Evolutionary conservation across 2,329 filamentous ascomycete genomes (phyloP).

Genomic region (Cadophora gregata): DNA sequence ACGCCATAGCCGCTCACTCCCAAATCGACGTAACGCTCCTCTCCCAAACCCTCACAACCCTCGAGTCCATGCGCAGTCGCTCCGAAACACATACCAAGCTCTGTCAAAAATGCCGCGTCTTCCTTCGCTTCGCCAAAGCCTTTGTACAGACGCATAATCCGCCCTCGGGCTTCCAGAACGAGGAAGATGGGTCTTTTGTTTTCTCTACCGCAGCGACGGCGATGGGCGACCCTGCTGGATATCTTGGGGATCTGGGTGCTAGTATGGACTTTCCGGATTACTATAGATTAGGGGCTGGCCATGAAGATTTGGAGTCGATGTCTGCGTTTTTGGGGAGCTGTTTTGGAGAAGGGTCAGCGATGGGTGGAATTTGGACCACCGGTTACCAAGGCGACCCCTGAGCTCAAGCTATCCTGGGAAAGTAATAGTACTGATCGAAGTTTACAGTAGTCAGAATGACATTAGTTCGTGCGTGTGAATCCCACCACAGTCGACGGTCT

Average conservation of each 20-base stretch:
- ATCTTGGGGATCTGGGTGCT: neutral
- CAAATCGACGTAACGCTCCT: slow-evolving; percentile 24
- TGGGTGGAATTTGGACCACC: slow-evolving; percentile 27
- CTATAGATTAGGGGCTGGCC: neutral
- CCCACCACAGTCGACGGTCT: no score
- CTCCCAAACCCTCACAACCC: slow-evolving; percentile 26
- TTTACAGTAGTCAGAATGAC: no score
- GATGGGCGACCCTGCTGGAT: neutral
- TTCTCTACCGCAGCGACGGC: neutral
- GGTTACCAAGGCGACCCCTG: slow-evolving; percentile 10
- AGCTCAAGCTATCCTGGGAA: no score
- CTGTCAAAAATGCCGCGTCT: slow-evolving; percentile 29
- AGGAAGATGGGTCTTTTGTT: slow-evolving; percentile 28
- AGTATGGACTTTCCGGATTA: neutral
- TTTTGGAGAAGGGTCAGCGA: slow-evolving; percentile 14
- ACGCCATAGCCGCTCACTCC: slow-evolving; percentile 28
- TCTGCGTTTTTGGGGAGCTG: slow-evolving; percentile 25
- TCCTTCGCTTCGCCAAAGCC: slow-evolving; percentile 28
- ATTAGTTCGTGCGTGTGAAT: no score
- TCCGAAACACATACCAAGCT: slow-evolving; percentile 25
- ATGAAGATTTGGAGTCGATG: slow-evolving; percentile 20
- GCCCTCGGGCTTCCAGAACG: slow-evolving; percentile 25
- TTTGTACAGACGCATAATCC: slow-evolving; percentile 22
- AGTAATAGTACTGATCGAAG: no score
- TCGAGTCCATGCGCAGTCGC: slow-evolving; percentile 23